These are phyloP conservation scores for Punctularia strigosozonata DNA, from an alignment of 768 basidiomycete species.

Conservation along the genomic window DNA sequence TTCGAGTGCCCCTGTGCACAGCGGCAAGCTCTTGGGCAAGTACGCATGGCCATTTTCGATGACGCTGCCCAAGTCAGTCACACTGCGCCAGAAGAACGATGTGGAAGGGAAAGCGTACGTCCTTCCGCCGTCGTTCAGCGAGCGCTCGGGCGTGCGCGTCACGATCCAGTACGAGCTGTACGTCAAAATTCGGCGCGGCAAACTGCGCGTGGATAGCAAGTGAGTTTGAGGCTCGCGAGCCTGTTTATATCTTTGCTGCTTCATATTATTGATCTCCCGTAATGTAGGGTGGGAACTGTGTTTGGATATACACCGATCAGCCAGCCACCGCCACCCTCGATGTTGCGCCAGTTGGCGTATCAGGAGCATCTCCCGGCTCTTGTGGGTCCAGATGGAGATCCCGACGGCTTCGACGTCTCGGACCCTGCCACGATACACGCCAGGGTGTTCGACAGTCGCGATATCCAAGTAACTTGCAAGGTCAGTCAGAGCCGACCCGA, in stretches of 20 bases:
- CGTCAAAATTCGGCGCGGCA: slow-evolving; percentile 5
- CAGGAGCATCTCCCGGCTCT: background rate
- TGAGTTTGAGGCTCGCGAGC: background rate
- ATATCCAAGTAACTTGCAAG: background rate
- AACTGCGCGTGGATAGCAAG: slow-evolving; percentile 6
- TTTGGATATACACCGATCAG: background rate
- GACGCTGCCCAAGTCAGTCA: background rate
- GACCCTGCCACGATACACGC: background rate
- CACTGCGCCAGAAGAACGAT: background rate
- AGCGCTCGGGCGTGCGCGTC: background rate
- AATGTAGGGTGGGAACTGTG: background rate
- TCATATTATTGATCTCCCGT: background rate
- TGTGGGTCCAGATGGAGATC: background rate
- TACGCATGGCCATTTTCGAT: slow-evolving; percentile 1
- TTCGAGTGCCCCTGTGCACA: background rate
- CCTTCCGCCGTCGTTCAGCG: background rate
- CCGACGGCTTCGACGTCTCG: background rate
- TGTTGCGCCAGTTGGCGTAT: background rate
- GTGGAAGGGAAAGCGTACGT: background rate
- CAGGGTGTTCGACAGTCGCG: background rate
- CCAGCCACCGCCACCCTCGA: background rate
- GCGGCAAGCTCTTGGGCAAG: background rate
- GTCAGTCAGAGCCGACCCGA: too few relatives aligned
- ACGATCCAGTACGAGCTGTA: slow-evolving; percentile 9
- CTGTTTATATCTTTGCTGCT: background rate